Conservation (phyloP, 345 rosid species). For the Crucihimalaya himalaica region DNA sequence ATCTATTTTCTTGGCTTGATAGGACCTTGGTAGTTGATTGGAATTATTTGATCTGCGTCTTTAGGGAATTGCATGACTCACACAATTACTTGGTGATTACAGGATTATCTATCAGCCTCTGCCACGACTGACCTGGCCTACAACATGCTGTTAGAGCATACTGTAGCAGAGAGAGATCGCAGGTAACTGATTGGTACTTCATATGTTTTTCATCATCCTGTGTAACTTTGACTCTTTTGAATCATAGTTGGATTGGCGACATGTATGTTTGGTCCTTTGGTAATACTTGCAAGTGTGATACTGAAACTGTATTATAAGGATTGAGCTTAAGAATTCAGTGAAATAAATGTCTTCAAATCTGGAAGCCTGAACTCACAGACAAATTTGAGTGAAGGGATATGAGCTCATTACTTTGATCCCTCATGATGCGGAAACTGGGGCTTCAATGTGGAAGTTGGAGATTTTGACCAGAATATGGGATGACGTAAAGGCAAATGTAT, state of each 20-base stretch:
- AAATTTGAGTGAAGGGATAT: constrained; percentile 1
- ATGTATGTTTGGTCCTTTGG: background rate
- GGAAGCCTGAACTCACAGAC: background rate
- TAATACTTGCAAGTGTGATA: constrained; percentile 2
- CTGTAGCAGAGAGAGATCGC: constrained; percentile 95
- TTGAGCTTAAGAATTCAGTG: constrained; percentile 18
- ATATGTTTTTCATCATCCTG: background rate
- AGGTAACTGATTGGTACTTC: constrained; percentile 54
- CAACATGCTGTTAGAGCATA: constrained; percentile 82
- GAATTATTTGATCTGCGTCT: background rate
- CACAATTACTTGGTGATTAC: constrained; percentile 38
- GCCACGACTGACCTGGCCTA: constrained; percentile 85
- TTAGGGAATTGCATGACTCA: constrained; percentile 5
- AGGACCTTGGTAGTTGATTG: constrained; percentile 10
- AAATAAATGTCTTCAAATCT: background rate
- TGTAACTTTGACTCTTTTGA: constrained; percentile 4
- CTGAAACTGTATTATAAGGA: background rate
- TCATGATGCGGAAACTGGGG: background rate
- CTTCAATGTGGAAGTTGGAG: background rate
- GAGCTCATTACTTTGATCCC: constrained; percentile 17
- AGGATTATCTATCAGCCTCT: constrained; percentile 88
- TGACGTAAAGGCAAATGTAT: background rate
- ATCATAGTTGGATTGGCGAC: background rate
- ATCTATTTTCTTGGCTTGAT: constrained; percentile 7
- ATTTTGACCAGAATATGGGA: constrained; percentile 7